Base-by-base conservation (phyloP, 805 yeast species). In the Yarrowia sp. region DNA sequence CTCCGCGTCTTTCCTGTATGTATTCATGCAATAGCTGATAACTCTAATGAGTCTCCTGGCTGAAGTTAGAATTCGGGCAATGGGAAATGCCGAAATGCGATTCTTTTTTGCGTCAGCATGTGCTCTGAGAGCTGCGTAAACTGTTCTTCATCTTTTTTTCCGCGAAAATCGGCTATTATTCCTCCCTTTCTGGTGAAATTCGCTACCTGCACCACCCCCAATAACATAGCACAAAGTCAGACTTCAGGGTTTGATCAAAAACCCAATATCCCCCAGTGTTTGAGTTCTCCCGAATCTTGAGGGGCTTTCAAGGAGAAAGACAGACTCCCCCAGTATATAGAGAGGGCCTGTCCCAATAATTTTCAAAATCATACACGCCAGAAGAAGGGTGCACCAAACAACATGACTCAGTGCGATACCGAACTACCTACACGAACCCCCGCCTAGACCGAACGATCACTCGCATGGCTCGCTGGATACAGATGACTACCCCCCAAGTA, bases 1-100 rank as follows among this genome's bases (percentile, higher is more conserved):
- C 55, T 49, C n/a, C 55, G 55, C 55, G 40, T 50, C 56, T 36
- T 17, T 34, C 34, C 56, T 34, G 56, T 50, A 50, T 34, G 56
- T 50, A 50, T 12, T 12, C 30, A 12, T 50, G 56, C 56, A 50
- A 34, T 9, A 13, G 42, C 30, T 17, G 42, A 50, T 50, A 50
- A 50, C 56, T 50, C n/a, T 50, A 50, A 34, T 7, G 5, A 2
- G 13, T 6, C 19, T 9, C 12, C 14, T n/a, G 33, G 49, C 9
- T 2, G 20, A 13, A 34, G n/a, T 34, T 34, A 34, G 15, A 47
- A n/a, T 50, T 50, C 14, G 6, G 3, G 38, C 30, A 13, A 13
- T 36, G 56, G 14, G 24, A 50, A 34, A 10, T 30, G 36, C 13
- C 52, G 38, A 24, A 30, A 30, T 15, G 9, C 19, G 19, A 15